Conservation (phyloP, 805 yeast genomes). For the Candida stauntonica region DNA sequence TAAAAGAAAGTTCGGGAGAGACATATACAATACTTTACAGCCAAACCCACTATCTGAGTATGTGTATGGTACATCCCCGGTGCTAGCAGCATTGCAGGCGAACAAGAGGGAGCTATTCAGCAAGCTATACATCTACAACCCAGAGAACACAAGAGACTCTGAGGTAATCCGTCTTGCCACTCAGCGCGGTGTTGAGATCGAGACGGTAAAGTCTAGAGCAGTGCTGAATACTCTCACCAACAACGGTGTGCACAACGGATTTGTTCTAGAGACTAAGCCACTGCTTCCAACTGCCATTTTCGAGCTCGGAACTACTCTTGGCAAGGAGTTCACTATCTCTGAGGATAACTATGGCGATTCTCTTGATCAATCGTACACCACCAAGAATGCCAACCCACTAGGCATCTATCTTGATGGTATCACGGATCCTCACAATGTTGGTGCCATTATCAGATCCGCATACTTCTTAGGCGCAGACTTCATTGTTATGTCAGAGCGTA, state of each 20-base stretch:
- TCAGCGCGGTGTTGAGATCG: conserved; percentile 22
- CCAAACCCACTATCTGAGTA: conserved; percentile 57
- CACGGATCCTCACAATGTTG: conserved; percentile 84
- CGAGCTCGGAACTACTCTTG: conserved; percentile 22
- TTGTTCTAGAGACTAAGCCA: conserved; percentile 64
- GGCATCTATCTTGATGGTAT: conserved; percentile 76
- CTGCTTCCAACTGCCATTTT: conserved; percentile 32
- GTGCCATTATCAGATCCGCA: conserved; percentile 77
- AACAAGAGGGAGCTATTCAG: conserved; percentile 50
- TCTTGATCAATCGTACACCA: conserved; percentile 17
- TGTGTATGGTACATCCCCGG: conserved; percentile 73
- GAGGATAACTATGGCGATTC: conserved; percentile 27
- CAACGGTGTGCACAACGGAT: conserved; percentile 77
- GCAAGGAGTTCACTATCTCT: conserved; percentile 15
- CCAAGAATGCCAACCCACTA: conserved; percentile 44
- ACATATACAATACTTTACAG: conserved; percentile 21
- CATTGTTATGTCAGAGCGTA: conserved; percentile 60
- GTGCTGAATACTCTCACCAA: conserved; percentile 57
- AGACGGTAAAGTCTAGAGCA: conserved; percentile 28
- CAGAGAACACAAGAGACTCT: conserved; percentile 28
- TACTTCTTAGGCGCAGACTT: conserved; percentile 82
- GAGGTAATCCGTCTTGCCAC: conserved; percentile 47
- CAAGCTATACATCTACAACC: conserved; percentile 45
- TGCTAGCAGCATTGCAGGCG: conserved; percentile 61
- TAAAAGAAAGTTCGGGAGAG: conserved; percentile 17